phyloP scores from a whole-genome alignment of 2,329 filamentous ascomycete genomes.

The Tolypocladium pustulatum region DNA sequence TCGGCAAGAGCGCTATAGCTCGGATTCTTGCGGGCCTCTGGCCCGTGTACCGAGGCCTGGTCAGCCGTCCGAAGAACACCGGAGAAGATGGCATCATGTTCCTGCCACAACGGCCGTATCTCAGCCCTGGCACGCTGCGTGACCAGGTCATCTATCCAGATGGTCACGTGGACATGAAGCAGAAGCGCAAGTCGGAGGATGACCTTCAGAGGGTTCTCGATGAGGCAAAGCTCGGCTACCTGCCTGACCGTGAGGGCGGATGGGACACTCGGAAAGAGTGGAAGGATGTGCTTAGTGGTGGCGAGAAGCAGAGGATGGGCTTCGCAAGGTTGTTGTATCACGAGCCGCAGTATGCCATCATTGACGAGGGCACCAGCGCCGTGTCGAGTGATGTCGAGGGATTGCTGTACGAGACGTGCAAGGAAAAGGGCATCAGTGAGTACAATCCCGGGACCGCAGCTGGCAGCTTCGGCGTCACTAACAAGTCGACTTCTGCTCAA shows the following conservation, averaged over 20 bases:
- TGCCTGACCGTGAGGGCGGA: slow-evolving; percentile 84
- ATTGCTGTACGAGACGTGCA: slow-evolving; percentile 82
- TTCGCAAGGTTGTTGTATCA: slow-evolving; percentile 89
- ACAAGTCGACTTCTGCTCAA: slow-evolving; percentile 2
- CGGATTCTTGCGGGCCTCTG: slow-evolving; percentile 86
- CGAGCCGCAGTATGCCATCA: slow-evolving; percentile 85
- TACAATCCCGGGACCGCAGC: slow-evolving; percentile 12
- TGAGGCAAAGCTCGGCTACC: slow-evolving; percentile 75
- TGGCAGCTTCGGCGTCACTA: background rate
- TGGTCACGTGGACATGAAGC: slow-evolving; percentile 86
- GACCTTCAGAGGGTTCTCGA: slow-evolving; percentile 73
- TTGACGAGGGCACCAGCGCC: slow-evolving; percentile 92
- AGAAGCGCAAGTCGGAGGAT: slow-evolving; percentile 64
- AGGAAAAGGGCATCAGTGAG: slow-evolving; percentile 86
- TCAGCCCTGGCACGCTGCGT: slow-evolving; percentile 82
- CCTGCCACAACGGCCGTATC: slow-evolving; percentile 84
- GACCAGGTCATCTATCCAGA: slow-evolving; percentile 98
- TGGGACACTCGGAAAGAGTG: slow-evolving; percentile 97
- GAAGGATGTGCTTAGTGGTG: slow-evolving; percentile 96
- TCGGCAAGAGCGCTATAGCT: slow-evolving; percentile 82
- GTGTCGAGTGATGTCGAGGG: slow-evolving; percentile 94
- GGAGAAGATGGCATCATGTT: slow-evolving; percentile 97
- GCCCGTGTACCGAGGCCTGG: slow-evolving; percentile 89
- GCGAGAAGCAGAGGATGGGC: slow-evolving; percentile 92
- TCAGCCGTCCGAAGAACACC: slow-evolving; percentile 70